Base-by-base conservation (phyloP, 2,329 filamentous ascomycete species). In the Madurella mycetomatis region DNA sequence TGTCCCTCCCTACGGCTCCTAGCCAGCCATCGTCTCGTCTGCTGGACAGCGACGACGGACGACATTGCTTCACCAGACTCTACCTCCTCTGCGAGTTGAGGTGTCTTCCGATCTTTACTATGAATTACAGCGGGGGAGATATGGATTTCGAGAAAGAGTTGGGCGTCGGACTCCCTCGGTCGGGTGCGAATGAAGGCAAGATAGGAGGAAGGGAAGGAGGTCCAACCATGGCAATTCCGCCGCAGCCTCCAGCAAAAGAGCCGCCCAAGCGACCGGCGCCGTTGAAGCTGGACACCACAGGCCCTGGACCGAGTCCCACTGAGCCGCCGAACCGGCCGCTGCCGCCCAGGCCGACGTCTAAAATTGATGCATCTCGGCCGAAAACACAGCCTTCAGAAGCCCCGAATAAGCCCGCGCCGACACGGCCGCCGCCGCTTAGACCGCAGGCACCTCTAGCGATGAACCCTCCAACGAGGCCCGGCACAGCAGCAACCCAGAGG, bases 11-110 rank as follows among this genome's bases (percentile, higher is more conserved):
- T 51, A 7, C 37, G 41, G 30, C 43, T 47, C 49, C 41, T 51
- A 39, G 13, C 48, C 41, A 46, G 37, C 41, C 45, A 48, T 59
- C 56, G 53, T 58, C 55, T 58, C 49, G 58, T 60, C 65, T 66
- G 64, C 64, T 61, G 64, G 62, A 56, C 65, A 64, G 63, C 61
- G 59, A 64, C 59, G 62, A 66, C 55, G 51, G 51, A 60, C 54
- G 49, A 56, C 57, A 43, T 42, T 56, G 52, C 37, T 50, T 52
- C 54, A 5, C 34, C 11, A 41, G 15, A 42, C 25, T 16, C 2
- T 49, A 53, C 49, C 49, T 58, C 46, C 54, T 54, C 49, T 34
- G 50, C 39, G 54, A 59, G 52, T 56, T 17, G 51, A 52, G 53
- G 52, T 57, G 49, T 49, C 32, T 41, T 25, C 44, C 18, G 25